Evolutionary conservation across 2,329 filamentous ascomycete genomes (phyloP), one percentile per base, ranked within the genome.

Genomic region (Fusarium beomiforme): DNA sequence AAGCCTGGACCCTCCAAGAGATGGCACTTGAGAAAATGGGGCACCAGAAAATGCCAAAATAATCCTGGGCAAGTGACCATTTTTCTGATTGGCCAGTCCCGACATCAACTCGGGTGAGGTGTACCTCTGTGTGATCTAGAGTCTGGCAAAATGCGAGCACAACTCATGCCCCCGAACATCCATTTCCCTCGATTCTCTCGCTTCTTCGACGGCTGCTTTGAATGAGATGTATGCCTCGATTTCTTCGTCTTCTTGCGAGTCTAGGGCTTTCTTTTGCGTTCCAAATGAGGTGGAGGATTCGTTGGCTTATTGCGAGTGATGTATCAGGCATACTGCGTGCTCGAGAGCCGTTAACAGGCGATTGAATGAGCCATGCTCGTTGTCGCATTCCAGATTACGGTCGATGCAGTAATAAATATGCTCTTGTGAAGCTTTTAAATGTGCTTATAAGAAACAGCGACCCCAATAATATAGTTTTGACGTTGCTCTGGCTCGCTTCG

Each of bases 71-170:
- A 66, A 72, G 75, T 75, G 78, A 76, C 75, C 78, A 78, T 80
- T 81, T 74, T 82, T 81, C 75, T 82, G 79, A 82, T 82, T 82
- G 80, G 80, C 72, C 76, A 55, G 72, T 61, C 36, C 71, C 76
- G 73, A 77, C 78, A 75, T 78, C 78, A 79, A 76, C 75, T 79
- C 71, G 72, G 72, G 71, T 74, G 77, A 79, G 72, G 74, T 76
- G 77, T 78, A 78, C 76, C 74, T 76, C 70, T 75, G 72, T 79
- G 75, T 80, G 78, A 80, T 80, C 78, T 76, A 74, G 69, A 71
- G 70, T 69, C 70, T 68, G 68, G 67, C 73, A 75, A 72, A 76
- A 77, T 74, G 64, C 33, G 74, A 71, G 75, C 69, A 65, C 68
- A 74, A 74, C 72, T 75, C 64, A 64, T 71, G 73, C 77, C 76